Evolutionary conservation across 2,329 filamentous ascomycete species (phyloP).

Genomic region (Penicillium sp.): DNA sequence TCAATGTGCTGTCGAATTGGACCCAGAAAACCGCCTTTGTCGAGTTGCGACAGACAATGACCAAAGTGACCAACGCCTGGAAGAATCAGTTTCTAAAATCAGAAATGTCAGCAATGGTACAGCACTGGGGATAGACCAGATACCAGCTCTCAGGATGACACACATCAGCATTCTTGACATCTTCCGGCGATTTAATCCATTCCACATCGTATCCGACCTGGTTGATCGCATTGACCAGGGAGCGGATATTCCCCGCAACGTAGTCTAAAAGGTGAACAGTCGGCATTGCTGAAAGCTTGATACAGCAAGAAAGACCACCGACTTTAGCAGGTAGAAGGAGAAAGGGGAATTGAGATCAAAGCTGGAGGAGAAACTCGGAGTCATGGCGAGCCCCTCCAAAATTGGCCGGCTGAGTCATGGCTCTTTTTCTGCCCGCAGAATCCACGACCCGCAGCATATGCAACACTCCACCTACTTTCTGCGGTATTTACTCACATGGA

Average conservation of each 20-base stretch:
- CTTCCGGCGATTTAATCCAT: conserved; percentile 82
- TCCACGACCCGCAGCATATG: background rate
- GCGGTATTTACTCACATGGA: background rate
- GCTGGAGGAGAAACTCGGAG: conserved; percentile 3
- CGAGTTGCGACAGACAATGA: conserved; percentile 84
- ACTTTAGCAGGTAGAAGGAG: background rate
- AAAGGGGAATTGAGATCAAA: conserved; percentile 8
- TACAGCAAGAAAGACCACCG: conserved; percentile 4
- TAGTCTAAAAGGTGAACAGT: conserved; percentile 66
- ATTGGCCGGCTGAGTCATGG: conserved; percentile 25
- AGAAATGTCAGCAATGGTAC: background rate
- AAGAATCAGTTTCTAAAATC: conserved; percentile 81
- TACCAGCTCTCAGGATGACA: conserved; percentile 21
- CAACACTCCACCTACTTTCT: background rate
- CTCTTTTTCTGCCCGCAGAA: conserved; percentile 24
- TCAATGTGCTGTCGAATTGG: conserved; percentile 79
- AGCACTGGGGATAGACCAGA: background rate
- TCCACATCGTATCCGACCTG: conserved; percentile 89
- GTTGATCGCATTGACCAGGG: conserved; percentile 95
- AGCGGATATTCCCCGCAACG: conserved; percentile 93
- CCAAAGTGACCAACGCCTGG: conserved; percentile 97
- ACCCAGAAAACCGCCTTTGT: conserved; percentile 76
- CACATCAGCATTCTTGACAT: conserved; percentile 83
- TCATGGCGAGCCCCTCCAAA: conserved; percentile 17
- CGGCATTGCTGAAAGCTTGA: conserved; percentile 35